phyloP scores from a whole-genome alignment of 768 basidiomycete species.

The Lactifluus rugatus region DNA sequence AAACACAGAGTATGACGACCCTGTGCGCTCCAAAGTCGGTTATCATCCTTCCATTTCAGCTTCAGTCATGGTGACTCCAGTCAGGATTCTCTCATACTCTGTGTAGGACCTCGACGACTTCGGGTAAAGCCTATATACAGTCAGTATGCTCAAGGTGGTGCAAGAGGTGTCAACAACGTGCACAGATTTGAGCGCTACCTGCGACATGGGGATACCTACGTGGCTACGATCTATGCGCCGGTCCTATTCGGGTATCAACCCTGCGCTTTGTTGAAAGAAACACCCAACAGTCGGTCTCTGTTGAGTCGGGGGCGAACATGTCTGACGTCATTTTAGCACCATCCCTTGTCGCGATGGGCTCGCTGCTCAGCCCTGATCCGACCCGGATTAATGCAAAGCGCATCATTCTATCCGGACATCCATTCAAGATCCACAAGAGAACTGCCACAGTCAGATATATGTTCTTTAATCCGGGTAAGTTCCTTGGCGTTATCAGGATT shows the following conservation, averaged over 20 bases:
- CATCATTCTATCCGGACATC: conserved; percentile 91
- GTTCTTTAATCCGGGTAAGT: conserved; percentile 85
- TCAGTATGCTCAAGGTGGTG: conserved; percentile 83
- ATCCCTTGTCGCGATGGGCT: conserved; percentile 81
- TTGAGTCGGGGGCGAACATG: background rate
- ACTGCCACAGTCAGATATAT: conserved; percentile 96
- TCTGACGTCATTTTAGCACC: conserved; percentile 40
- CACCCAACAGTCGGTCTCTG: conserved; percentile 45
- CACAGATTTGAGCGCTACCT: conserved; percentile 94
- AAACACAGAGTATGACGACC: conserved; percentile 87
- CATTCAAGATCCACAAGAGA: conserved; percentile 95
- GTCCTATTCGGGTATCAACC: conserved; percentile 80
- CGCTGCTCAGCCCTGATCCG: conserved; percentile 81
- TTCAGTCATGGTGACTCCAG: background rate
- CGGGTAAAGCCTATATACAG: conserved; percentile 84
- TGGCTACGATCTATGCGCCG: conserved; percentile 86
- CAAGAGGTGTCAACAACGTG: conserved; percentile 89
- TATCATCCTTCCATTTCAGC: background rate
- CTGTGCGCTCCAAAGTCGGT: conserved; percentile 81
- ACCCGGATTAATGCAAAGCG: conserved; percentile 88
- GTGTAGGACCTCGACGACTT: conserved; percentile 81
- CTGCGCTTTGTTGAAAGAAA: conserved; percentile 68
- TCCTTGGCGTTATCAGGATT: conserved; percentile 3
- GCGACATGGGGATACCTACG: conserved; percentile 66
- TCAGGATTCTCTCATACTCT: conserved; percentile 81